Base-by-base conservation (phyloP, 768 basidiomycete genomes). In the Rhodotorula graminis region DNA sequence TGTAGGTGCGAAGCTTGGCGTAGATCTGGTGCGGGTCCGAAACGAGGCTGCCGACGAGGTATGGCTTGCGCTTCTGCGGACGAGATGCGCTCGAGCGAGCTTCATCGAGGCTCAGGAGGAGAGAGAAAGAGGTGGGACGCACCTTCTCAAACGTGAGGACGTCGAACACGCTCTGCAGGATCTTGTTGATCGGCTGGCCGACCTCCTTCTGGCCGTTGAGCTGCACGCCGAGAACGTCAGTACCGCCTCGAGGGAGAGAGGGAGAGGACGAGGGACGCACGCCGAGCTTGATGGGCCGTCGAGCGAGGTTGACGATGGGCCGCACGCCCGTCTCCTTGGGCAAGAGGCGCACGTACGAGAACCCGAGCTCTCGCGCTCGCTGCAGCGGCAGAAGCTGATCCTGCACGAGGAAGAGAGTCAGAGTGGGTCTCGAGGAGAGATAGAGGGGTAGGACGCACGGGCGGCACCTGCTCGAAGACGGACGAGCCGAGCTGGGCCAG, bases 251-350 rank as follows among this genome's bases (percentile, higher is more conserved):
- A 5, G 37, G 37, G 5, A 37, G 37, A 9, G 5, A 9, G 11
- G 15, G 15, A 14, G 31, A 9, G 61, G 18, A 0, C 6, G 46
- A 7, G 56, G 33, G 15, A 76, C 77, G 42, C 44, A 79, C 78
- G 80, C 82, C 63, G 25, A 61, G n/a, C 31, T 67, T 65, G 18
- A 73, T 69, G 8, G 78, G 69, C 47, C 75, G 77, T 21, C 78
- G 80, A n/a, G 88, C 85, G 56, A 98, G 83, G 79, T 99, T 98
- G 40, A 96, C 90, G 71, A 98, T 95, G 0, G 94, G 94, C 44
- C 96, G 85, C 6, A 98, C 92, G 0, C 96, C 96, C 8, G 88
- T 91, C 69, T 94, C 94, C 80, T 98, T 99, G 0, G 96, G 96
- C 29, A 99, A 83, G 14, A 97, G 84, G 4, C 96, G 86, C 25